Base-by-base conservation (phyloP, 352 stramenopile genomes). In the Globisporangium paddicum region DNA sequence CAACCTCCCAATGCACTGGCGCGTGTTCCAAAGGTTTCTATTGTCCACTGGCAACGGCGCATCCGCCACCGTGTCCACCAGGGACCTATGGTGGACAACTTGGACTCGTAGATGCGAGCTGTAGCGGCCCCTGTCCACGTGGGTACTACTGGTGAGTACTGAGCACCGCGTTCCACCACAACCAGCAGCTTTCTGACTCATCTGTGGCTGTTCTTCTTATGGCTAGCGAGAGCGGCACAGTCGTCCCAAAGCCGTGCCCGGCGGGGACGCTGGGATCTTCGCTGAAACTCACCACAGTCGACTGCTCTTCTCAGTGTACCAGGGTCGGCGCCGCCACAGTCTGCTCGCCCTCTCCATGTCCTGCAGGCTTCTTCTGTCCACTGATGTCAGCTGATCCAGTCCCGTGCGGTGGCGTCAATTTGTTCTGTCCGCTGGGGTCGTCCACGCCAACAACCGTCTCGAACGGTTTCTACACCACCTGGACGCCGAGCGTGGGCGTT, bases 391-490 rank as follows among this genome's bases (percentile, higher is more conserved):
- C 57, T 34, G 18, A 64, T 0, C 72, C 70, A 0, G 45, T 58
- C 0, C 55, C 65, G 9, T 92, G 82, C 28, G 82, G 82, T 28
- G 28, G 58, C 32, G 50, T 64, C 16, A 61, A 37, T 9, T 19
- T 76, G 7, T 90, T 75, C 49, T 90, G 82, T 41, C 79, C 79
- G 0, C 10, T 69, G 58, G 78, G 82, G 18, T 90, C 82, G 0
- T 40, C 40, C 0, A 14, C 46, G 3, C 78, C 79, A 21, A 89
- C 69, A 3, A 38, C 48, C 4, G 76, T 70, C 21, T 49, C 69
- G 0, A 6, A 45, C 32, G 78, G 82, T 4, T 88, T 73, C 54
- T 90, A 92, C 60, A 88, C 82, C 7, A 87, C 71, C 5, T 79
- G 75, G 62, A 68, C 66, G 40, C 25, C 41, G 11, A 65, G 62